Evolutionary conservation across 768 basidiomycete species (phyloP).

Genomic region (Agrocybe pediades): DNA sequence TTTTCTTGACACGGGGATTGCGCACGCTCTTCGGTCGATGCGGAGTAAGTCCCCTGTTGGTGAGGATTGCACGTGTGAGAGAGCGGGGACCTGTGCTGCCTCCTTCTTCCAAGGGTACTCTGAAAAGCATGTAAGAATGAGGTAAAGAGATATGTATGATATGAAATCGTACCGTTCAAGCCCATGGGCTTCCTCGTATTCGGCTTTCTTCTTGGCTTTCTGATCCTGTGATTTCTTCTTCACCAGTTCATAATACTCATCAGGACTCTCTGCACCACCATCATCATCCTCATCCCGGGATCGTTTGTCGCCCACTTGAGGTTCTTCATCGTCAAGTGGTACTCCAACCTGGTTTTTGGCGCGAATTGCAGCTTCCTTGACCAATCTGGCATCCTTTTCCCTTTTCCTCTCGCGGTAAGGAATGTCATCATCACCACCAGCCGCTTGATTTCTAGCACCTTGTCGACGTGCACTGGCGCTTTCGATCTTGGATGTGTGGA

Average conservation of each 20-base stretch:
- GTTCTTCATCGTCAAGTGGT: conserved; percentile 62
- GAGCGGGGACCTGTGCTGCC: conserved; percentile 73
- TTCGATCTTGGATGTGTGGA: conserved; percentile 93
- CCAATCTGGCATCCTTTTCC: conserved; percentile 56
- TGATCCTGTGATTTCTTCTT: conserved; percentile 69
- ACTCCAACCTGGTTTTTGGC: conserved; percentile 57
- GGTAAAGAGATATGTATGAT: neutral
- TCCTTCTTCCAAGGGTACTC: conserved; percentile 29
- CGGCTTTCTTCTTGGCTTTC: conserved; percentile 80
- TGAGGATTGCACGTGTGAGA: conserved; percentile 87
- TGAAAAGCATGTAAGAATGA: conserved; percentile 10
- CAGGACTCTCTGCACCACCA: conserved; percentile 49
- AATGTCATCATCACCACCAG: conserved; percentile 94
- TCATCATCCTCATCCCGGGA: conserved; percentile 36
- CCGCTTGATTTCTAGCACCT: conserved; percentile 66
- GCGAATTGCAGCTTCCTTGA: conserved; percentile 52
- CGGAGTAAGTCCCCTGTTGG: conserved; percentile 94
- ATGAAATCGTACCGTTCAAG: conserved; percentile 18
- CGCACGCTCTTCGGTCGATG: conserved; percentile 86
- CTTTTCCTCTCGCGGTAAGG: conserved; percentile 81
- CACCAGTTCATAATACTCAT: conserved; percentile 92
- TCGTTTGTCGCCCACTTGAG: conserved; percentile 33
- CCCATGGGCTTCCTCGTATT: conserved; percentile 67
- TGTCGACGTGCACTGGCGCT: conserved; percentile 74
- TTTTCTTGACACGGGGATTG: conserved; percentile 98